Evolutionary conservation across 2,329 filamentous ascomycete species (phyloP).

Genomic region (Rutstroemia sp.): DNA sequence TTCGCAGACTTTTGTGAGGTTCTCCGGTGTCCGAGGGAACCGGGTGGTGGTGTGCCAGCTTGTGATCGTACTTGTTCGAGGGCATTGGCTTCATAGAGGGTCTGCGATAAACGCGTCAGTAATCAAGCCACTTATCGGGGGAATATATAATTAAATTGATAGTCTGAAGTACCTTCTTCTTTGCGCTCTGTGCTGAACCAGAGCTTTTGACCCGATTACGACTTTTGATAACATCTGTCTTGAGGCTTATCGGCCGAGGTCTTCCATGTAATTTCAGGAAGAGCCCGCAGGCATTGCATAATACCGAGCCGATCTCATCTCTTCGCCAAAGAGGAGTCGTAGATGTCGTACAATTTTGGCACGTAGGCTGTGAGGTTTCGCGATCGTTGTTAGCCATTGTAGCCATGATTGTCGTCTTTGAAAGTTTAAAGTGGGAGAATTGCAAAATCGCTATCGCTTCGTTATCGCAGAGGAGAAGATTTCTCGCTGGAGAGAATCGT

Average conservation of each 20-base stretch:
- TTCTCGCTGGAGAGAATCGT: slow-evolving; percentile 6
- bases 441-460: slow-evolving; percentile 9
- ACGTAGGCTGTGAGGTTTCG: slow-evolving; percentile 74
- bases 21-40: slow-evolving; percentile 51
- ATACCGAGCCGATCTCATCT: slow-evolving; percentile 89
- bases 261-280: slow-evolving; percentile 96
- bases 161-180: slow-evolving; percentile 60
- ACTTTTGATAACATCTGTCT: slow-evolving; percentile 99
- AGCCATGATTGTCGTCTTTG: slow-evolving; percentile 31
- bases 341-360: slow-evolving; percentile 92
- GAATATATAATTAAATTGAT: background rate
- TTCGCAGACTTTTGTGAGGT: slow-evolving; percentile 66
- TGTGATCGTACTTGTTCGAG: slow-evolving; percentile 49
- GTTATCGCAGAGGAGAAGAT: slow-evolving; percentile 9
- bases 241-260: slow-evolving; percentile 87
- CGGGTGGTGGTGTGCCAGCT: slow-evolving; percentile 43
- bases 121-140: slow-evolving; percentile 16
- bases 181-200: slow-evolving; percentile 66
- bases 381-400: slow-evolving; percentile 42
- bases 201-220: slow-evolving; percentile 93
- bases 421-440: slow-evolving; percentile 2
- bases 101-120: slow-evolving; percentile 25
- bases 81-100: slow-evolving; percentile 46
- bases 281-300: slow-evolving; percentile 97
- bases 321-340: slow-evolving; percentile 96